Evolutionary conservation across 345 rosid species (phyloP).

Genomic region (Pelargonium nanum): DNA sequence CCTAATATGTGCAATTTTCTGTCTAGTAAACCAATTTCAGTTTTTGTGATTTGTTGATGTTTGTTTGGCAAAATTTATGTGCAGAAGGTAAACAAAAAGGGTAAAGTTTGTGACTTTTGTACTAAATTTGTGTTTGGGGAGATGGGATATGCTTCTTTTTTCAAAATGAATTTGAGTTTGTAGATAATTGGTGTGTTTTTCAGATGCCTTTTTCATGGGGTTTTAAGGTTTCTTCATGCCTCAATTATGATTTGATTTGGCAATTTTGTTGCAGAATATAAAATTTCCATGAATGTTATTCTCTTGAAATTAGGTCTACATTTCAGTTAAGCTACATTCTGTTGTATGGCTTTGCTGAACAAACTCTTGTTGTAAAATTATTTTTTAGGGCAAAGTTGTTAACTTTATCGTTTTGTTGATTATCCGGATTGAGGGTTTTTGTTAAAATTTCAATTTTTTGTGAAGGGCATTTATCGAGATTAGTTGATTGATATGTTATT

Average conservation of each 20-base stretch:
- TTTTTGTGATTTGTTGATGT: neutral
- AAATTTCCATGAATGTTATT: neutral
- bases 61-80: neutral
- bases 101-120: conserved; percentile 11
- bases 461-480: too few species aligned
- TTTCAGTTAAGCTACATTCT: neutral
- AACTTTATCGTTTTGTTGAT: neutral
- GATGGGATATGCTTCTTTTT: too few species aligned
- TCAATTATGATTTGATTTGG: neutral
- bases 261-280: neutral
- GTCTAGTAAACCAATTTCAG: neutral
- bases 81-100: conserved; percentile 5
- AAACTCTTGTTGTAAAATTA: neutral
- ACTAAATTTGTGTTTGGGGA: conserved; percentile 5
- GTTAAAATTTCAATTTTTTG: neutral
- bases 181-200: neutral
- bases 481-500: neutral
- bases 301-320: neutral
- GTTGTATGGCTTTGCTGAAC: neutral
- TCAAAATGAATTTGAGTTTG: conserved; percentile 6
- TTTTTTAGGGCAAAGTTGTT: too few species aligned
- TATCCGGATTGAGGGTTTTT: neutral
- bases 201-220: neutral
- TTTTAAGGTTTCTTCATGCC: neutral
- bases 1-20: neutral